Base-by-base conservation (phyloP, 106 monocot genomes). In the Xerophyta viscosa region DNA sequence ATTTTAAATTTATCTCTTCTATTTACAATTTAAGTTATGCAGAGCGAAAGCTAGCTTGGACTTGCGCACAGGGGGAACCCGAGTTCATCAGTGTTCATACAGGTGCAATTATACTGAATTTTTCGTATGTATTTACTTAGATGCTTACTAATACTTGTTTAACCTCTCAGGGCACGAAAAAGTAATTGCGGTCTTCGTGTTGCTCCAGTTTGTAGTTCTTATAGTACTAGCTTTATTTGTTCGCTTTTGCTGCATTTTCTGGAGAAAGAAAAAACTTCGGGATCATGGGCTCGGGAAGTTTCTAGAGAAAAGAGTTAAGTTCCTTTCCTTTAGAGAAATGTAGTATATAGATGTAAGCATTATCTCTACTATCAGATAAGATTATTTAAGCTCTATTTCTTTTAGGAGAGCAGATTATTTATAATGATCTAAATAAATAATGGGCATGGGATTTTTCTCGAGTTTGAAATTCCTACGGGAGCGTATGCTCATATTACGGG, bases 261-360 rank as follows among this genome's bases (percentile, higher is more conserved):
- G 93, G 93, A 64, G 77, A 42, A 93, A 93, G 65, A 80, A 72
- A 56, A 88, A 84, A 68, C 75, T 93, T 29, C 79, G 75, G 60
- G 52, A 64, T 36, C 33, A 36, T 36, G 33, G 33, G 11, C 33
- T 36, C 33, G 33, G 33, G 33, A 5, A 11, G 7, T 36, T 36
- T 36, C 11, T 36, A 11, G 33, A 36, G 33, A 36, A 36, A 36
- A 36, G 33, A 11, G 33, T 36, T 6, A 36, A 5, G 5, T 23
- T 25, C 20, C 64, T 24, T 15, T 8, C 4, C 13, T 48, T 48
- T 11, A 19, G 3, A 8, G n/a, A 6, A 36, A 36, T 36, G 33
- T 36, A 36, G 11, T 11, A 36, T 14, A 14, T n/a, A 52, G 17
- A 52, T 2, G 14, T 12, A n/a, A n/a, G n/a, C n/a, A n/a, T n/a